These are phyloP conservation scores for Evernia prunastri DNA, from an alignment of 495 filamentous ascomycete species.

Conservation along the genomic window DNA sequence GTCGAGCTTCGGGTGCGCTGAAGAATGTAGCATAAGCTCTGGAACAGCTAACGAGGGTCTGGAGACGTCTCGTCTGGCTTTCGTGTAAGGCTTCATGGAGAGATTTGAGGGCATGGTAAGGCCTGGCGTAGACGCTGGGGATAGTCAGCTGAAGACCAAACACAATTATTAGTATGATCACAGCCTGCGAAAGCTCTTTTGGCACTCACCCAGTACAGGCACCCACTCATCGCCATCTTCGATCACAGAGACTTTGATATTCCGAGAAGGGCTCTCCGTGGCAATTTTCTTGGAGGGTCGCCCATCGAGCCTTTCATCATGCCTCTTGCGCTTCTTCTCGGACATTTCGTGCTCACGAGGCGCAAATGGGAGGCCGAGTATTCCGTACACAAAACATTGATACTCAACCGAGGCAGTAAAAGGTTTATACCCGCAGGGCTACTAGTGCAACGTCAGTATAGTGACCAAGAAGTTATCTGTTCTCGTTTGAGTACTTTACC, in stretches of 20 bases:
- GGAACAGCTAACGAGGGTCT: conserved; percentile 36
- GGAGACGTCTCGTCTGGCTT: conserved; percentile 37
- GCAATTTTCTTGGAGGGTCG: conserved; percentile 58
- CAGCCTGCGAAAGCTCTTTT: background rate
- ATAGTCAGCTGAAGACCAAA: background rate
- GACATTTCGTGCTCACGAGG: conserved; percentile 24
- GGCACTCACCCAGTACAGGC: conserved; percentile 57
- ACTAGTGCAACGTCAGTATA: background rate
- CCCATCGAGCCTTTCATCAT: conserved; percentile 43
- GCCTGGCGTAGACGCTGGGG: conserved; percentile 61
- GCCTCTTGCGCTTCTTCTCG: conserved; percentile 70
- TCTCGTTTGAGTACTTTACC: no score
- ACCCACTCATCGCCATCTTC: conserved; percentile 51
- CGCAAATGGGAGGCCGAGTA: background rate
- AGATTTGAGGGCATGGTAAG: conserved; percentile 50
- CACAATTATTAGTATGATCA: background rate
- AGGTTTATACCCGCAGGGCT: background rate
- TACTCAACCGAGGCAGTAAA: no score
- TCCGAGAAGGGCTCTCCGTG: conserved; percentile 36
- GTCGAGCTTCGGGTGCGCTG: conserved; percentile 68
- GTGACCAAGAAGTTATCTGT: background rate
- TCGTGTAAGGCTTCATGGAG: conserved; percentile 58
- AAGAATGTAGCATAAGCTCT: conserved; percentile 74
- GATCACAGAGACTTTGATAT: conserved; percentile 52
- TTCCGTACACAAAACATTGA: no score